Base-by-base conservation (phyloP, 208 protist genomes). In the Crithidia expoeki region DNA sequence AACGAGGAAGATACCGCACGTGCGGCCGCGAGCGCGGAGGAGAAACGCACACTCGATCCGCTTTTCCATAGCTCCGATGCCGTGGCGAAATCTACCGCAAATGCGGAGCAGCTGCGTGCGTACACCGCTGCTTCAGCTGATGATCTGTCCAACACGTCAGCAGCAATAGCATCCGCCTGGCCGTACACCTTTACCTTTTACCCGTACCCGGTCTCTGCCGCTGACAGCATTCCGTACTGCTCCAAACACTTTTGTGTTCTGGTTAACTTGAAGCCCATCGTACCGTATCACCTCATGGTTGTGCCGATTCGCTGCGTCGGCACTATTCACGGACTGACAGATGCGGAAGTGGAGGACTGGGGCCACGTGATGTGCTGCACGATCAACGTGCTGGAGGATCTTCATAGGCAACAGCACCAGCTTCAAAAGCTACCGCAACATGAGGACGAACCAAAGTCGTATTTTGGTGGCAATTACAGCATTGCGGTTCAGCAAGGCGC, bases 191-290 rank as follows among this genome's bases (percentile, higher is more conserved):
- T 96, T 28, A 73, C 17, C 33, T 84, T 96, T 71, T 88, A 80
- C 56, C 91, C 91, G 2, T 76, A 83, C 73, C 30, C 50, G 16
- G 66, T 88, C n/a, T 28, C 63, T 9, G 80, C 83, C 6, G 68
- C 44, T 1, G 80, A 74, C 21, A 78, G 73, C 57, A 81, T 96
- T 23, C 81, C 86, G 14, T 93, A 83, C 56, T 75, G 78, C 60
- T 86, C 84, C 23, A 9, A 30, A 14, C 66, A 90, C 78, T 94
- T 94, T 66, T 83, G 79, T 42, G 88, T 96, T 14, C 52, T 96
- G 60, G 88, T 94, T 30, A 96, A 94, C 59, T 72, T 93, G 49
- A 93, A 86, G 74, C 91, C 91, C 11, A 89, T 96, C 60, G 86
- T 89, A 19, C 86, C 84, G 19, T 51, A 84, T 23, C 91, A 96